Conservation (phyloP, 2,329 filamentous ascomycete genomes). For the Chaetomium strumarium region DNA sequence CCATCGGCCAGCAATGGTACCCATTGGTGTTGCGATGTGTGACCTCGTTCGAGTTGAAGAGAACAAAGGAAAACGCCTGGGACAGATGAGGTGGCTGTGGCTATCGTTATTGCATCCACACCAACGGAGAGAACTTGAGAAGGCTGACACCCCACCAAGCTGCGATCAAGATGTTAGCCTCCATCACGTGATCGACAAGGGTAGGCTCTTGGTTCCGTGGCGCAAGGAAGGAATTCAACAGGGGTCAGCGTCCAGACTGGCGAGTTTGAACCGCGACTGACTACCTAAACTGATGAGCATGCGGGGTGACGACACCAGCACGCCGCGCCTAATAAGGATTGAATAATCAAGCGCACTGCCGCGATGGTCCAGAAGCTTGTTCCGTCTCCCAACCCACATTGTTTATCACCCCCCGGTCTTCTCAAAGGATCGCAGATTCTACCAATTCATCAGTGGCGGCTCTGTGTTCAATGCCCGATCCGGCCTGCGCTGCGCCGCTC, state of each 20-base stretch:
- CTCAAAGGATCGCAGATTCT: neutral
- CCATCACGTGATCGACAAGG: neutral
- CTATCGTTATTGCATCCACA: neutral
- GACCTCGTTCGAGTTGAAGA: neutral
- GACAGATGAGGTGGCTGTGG: neutral
- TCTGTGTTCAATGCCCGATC: too few relatives aligned
- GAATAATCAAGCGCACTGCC: constrained; percentile 4
- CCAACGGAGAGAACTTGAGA: neutral
- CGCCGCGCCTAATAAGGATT: neutral
- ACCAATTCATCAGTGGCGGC: too few relatives aligned
- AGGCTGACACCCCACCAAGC: neutral
- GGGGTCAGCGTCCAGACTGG: neutral
- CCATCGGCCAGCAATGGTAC: too few relatives aligned
- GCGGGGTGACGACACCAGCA: neutral
- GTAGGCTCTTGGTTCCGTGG: neutral
- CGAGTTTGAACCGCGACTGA: constrained; percentile 4
- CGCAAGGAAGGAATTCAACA: too few relatives aligned
- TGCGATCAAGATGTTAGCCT: too few relatives aligned
- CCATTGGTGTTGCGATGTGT: neutral
- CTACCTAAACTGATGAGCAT: neutral
- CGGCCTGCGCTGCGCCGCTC: too few relatives aligned
- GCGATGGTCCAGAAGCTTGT: neutral
- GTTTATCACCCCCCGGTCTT: neutral
- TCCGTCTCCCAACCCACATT: neutral
- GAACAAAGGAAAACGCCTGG: constrained; percentile 1